A percentile compares a stretch with the other conserved stretches of the same genome.
phyloP scores from a whole-genome alignment of 2,329 filamentous ascomycete species.

The Albifimbria verrucaria region DNA sequence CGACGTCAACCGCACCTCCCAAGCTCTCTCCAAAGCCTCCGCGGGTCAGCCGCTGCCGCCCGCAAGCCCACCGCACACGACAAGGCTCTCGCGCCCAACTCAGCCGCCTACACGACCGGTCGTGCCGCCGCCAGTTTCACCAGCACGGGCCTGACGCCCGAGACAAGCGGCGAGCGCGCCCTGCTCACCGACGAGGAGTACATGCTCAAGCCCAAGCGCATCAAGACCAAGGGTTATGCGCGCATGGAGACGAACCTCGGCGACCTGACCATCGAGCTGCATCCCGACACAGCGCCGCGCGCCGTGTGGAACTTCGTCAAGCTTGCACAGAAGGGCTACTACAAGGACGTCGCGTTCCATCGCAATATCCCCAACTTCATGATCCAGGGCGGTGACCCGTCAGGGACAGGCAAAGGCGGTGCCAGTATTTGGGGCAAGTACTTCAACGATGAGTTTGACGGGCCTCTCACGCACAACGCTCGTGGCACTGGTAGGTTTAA shows the following conservation, averaged over 20 bases:
- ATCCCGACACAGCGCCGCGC: conserved; percentile 85
- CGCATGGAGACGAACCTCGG: conserved; percentile 85
- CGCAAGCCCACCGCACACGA: conserved; percentile 44
- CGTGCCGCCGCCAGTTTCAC: conserved; percentile 92
- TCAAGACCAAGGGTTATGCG: conserved; percentile 89
- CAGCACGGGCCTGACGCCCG: conserved; percentile 86
- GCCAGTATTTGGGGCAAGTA: conserved; percentile 90
- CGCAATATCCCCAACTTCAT: conserved; percentile 95
- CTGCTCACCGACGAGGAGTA: conserved; percentile 91
- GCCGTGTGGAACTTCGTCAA: conserved; percentile 97
- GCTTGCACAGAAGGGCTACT: conserved; percentile 85
- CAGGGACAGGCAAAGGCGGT: conserved; percentile 88
- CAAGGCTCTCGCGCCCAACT: conserved; percentile 71
- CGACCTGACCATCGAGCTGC: conserved; percentile 81
- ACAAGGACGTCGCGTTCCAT: conserved; percentile 80
- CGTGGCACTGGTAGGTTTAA: conserved; percentile 57
- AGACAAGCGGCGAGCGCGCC: conserved; percentile 84
- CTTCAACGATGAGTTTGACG: conserved; percentile 91
- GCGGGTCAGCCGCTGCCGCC: conserved; percentile 10
- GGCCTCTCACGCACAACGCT: conserved; percentile 76
- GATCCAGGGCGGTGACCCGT: conserved; percentile 95
- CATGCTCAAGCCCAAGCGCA: conserved; percentile 85
- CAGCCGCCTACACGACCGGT: conserved; percentile 86
- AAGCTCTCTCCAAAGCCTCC: conserved; percentile 36
- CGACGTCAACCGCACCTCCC: conserved; percentile 52